Base-by-base conservation (phyloP, 805 yeast genomes). In the Myxozyma udenii region DNA sequence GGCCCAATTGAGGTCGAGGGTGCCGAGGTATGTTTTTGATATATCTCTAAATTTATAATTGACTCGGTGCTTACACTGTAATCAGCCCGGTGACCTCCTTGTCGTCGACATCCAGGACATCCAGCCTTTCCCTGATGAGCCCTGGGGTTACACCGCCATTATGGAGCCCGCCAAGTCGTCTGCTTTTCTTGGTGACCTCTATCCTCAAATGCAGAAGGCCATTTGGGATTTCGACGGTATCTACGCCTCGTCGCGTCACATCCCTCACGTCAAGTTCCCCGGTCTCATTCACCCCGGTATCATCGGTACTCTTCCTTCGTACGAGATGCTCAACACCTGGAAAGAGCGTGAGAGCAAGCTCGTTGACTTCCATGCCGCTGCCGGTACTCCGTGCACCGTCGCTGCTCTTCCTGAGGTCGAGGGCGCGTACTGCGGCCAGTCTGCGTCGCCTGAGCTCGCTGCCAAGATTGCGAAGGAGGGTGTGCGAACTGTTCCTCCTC, bases 101-200 rank as follows among this genome's bases (percentile, higher is more conserved):
- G 73, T 73, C 50, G 76, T 76, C 26, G 77, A 74, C 51, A 75
- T 76, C 52, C 74, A 72, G 58, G 80, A 76, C 58, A 78, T 76
- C 21, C 80, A 76, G 61, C 80, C 80, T 1, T 63, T 76, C 48
- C 79, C 75, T 46, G 68, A 75, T 60, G 78, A 73, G 54, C 78
- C 79, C 14, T 76, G 80, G 80, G 80, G 80, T 0, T 76, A 76
- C 61, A 71, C 75, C 55, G 80, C 79, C n/a, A 66, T 76, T 4
- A 76, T 76, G 61, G 73, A 74, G 44, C 74, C 72, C 58, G 69
- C 66, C 51, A 75, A 74, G 56, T 78, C 79, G 3, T 78, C 79
- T 21, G 79, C 80, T 3, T 76, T 76, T 53, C 62, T 76, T 38
- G 78, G 74, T 55, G 68, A 68, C 50, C 73, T 70, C 55, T 76